Evolutionary conservation across 225 moss, liverwort and hornwort genomes (phyloP).

Genomic region (Pseudoscleropodium purum): DNA sequence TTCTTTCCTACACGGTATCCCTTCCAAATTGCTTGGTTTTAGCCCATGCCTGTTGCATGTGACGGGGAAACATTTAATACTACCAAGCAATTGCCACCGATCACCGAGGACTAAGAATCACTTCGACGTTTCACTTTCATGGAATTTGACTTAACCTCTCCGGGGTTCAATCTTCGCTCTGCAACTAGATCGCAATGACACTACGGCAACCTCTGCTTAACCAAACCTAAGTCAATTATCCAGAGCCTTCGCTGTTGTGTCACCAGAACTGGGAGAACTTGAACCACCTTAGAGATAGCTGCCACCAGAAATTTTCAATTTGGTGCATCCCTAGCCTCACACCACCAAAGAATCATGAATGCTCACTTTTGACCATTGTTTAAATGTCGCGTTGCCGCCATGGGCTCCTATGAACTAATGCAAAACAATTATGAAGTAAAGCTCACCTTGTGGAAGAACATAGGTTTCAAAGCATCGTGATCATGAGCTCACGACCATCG

Average conservation of each 20-base stretch:
- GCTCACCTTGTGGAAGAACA: neutral
- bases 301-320: neutral
- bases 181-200: neutral
- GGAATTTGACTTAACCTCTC: neutral
- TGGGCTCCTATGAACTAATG: neutral
- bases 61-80: neutral
- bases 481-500: neutral
- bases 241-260: neutral
- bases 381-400: neutral
- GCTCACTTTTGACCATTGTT: neutral
- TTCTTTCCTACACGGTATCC: neutral
- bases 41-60: neutral
- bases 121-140: neutral
- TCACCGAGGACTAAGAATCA: neutral
- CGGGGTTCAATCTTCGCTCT: neutral
- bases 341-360: neutral
- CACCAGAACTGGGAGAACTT: neutral
- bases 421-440: neutral
- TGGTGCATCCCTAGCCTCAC: neutral
- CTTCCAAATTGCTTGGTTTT: neutral
- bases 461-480: neutral
- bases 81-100: neutral
- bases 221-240: neutral
- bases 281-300: neutral
- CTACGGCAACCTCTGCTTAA: neutral